Evolutionary conservation across 768 basidiomycete species (phyloP), one percentile per base, ranked within the genome.

Genomic region (Mycena galopus): DNA sequence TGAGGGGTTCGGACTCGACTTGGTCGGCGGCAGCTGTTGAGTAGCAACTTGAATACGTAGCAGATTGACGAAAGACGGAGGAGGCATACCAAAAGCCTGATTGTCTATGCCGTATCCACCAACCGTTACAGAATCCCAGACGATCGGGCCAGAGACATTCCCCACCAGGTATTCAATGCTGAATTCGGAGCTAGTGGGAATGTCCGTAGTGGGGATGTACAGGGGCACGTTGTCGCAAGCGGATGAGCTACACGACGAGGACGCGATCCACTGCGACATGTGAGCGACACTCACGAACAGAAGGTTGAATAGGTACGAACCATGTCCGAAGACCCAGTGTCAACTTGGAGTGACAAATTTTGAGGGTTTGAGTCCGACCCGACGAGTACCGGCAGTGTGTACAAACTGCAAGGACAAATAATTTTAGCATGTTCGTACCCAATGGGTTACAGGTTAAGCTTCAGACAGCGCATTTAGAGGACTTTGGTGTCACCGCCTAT

Each of bases 301-400:
- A 64, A 65, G 70, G 23, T 33, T 56, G 4, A n/a, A 42, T 14
- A 29, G 44, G 35, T 11, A 84, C 89, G 75, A 69, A 94, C 93
- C 29, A 94, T 84, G 82, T 96, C 94, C 0, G 93, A 93, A 0
- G 94, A 95, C 32, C 94, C 94, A 0, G 92, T 94, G 76, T 96
- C 94, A 42, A 95, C 87, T 77, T 94, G 93, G 2, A 95, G 81
- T 8, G 88, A 90, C 27, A 92, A 81, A 27, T 85, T 86, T 66
- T 92, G 84, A 83, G 87, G 35, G 9, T 35, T 66, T 79, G 6
- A 79, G 29, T 42, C 66, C 80, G 9, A 64, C 14, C 94, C 93
- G 27, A 94, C 83, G 23, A 77, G 80, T 6, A 92, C 82, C 4
- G 89, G 84, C n/a, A 93, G 79, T 2, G 90, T 90, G 78, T 95